These are phyloP conservation scores for Talaromyces islandicus DNA, from an alignment of 2,329 filamentous ascomycete species.

Conservation along the genomic window DNA sequence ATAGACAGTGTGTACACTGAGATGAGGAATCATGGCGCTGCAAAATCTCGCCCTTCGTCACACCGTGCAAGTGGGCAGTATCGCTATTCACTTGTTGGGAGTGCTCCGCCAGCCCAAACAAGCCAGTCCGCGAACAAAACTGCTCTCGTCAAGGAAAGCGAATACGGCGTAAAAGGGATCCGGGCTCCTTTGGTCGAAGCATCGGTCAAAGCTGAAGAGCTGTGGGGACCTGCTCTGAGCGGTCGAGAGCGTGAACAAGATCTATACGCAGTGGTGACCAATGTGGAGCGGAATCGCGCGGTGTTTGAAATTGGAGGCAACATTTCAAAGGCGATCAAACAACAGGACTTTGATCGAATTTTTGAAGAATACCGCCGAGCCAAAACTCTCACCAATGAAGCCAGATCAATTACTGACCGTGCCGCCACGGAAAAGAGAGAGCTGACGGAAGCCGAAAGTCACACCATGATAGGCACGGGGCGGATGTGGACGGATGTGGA, in stretches of 20 bases:
- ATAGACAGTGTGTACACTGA: constrained; percentile 99
- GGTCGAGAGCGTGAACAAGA: constrained; percentile 87
- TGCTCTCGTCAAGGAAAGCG: constrained; percentile 84
- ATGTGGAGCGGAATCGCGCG: constrained; percentile 72
- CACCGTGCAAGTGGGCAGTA: constrained; percentile 62
- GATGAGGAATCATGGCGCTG: constrained; percentile 70
- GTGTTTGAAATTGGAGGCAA: constrained; percentile 74
- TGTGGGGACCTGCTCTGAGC: constrained; percentile 91
- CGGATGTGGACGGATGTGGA: constrained; percentile 95
- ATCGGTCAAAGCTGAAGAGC: constrained; percentile 88
- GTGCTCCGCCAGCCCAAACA: constrained; percentile 32
- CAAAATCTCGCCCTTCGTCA: constrained; percentile 37
- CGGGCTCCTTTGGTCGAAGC: constrained; percentile 83
- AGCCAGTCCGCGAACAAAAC: constrained; percentile 69
- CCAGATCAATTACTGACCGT: constrained; percentile 60
- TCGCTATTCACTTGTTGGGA: constrained; percentile 40
- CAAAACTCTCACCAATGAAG: constrained; percentile 74
- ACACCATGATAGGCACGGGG: constrained; percentile 80
- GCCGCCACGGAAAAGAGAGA: constrained; percentile 45
- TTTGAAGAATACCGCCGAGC: constrained; percentile 82
- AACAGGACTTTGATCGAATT: constrained; percentile 81
- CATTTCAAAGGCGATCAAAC: constrained; percentile 78
- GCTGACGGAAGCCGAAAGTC: constrained; percentile 71
- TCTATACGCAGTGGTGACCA: constrained; percentile 68
- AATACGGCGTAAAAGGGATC: constrained; percentile 83